phyloP scores from a whole-genome alignment of 148 eudicot species.

The Cornus controversa region DNA sequence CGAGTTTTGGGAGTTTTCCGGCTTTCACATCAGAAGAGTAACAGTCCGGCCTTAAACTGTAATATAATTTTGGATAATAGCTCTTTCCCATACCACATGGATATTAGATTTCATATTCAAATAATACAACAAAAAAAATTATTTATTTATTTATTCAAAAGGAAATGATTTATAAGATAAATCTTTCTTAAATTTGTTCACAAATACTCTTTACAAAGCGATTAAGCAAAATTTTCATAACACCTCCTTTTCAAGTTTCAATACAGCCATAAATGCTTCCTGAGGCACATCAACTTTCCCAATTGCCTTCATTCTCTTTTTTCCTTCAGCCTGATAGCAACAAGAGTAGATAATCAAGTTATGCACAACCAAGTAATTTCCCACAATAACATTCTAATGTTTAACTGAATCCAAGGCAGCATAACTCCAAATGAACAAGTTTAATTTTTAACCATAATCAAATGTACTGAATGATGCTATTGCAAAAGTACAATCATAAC shows the following conservation, averaged over 20 bases:
- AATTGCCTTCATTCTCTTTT: conserved; percentile 95
- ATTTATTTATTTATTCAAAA: no score
- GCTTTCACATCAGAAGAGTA: no score
- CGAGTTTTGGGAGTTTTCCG: no score
- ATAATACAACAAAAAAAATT: no score
- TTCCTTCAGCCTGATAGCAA: conserved; percentile 82
- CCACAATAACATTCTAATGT: not conserved
- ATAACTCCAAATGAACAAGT: not conserved
- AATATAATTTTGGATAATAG: no score
- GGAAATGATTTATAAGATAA: no score
- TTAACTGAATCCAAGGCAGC: not conserved
- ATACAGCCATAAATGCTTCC: conserved; percentile 98
- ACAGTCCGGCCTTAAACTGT: no score
- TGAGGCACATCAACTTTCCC: conserved; percentile 96
- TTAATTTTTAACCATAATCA: not conserved
- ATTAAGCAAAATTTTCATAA: conserved; percentile 38
- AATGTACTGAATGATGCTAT: not conserved
- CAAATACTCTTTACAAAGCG: conserved; percentile 14
- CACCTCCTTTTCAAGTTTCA: conserved; percentile 96
- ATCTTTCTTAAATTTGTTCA: no score
- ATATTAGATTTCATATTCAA: no score
- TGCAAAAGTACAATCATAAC: not conserved
- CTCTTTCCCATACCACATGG: no score
- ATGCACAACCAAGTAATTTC: not conserved
- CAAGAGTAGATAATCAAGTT: not conserved